phyloP scores from a whole-genome alignment of 805 yeast genomes.

The Monosporozyma servazzii region DNA sequence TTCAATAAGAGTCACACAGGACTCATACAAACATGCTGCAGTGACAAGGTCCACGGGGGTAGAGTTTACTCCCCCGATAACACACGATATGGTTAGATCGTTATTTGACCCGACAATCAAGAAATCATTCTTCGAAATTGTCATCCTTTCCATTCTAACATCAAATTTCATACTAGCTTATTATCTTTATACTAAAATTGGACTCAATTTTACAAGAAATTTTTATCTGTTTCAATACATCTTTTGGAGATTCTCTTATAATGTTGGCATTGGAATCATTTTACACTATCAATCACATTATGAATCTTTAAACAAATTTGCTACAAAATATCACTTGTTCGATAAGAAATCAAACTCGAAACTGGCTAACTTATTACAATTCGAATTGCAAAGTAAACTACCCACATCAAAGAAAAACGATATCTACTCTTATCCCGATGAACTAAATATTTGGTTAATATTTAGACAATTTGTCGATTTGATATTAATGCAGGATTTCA shows the following conservation, averaged over 20 bases:
- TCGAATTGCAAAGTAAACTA: constrained; percentile 35
- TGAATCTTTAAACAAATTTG: constrained; percentile 44
- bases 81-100: constrained; percentile 78
- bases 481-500: constrained; percentile 76
- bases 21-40: constrained; percentile 10
- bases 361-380: constrained; percentile 35
- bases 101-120: constrained; percentile 66
- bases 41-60: constrained; percentile 27
- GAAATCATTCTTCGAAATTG: constrained; percentile 57
- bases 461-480: constrained; percentile 74
- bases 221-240: constrained; percentile 48
- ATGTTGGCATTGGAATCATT: constrained; percentile 69
- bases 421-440: constrained; percentile 47
- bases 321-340: constrained; percentile 40
- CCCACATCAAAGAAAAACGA: constrained; percentile 14
- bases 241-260: constrained; percentile 70
- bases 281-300: constrained; percentile 58
- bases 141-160: constrained; percentile 41
- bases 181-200: constrained; percentile 16
- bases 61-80: constrained; percentile 35
- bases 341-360: constrained; percentile 20
- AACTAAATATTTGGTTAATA: constrained; percentile 74
- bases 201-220: constrained; percentile 19
- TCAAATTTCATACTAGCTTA: constrained; percentile 30
- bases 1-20: not conserved